phyloP scores from a whole-genome alignment of 2,329 filamentous ascomycete species.

The Ophiocordyceps camponoti-saundersi region DNA sequence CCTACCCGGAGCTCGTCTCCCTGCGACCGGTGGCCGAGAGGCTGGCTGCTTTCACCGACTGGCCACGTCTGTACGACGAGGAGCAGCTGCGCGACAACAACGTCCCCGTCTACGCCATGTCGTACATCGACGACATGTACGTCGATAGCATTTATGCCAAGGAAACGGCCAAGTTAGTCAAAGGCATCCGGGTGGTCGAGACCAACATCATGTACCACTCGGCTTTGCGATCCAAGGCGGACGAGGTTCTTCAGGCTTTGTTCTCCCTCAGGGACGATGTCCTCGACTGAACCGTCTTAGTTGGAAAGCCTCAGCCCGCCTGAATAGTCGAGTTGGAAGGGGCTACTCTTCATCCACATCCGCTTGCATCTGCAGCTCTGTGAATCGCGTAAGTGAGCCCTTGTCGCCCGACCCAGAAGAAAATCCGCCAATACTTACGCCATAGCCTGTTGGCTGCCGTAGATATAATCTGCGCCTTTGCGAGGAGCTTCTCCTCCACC shows the following conservation, averaged over 20 bases:
- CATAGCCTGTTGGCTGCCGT: slow-evolving; percentile 53
- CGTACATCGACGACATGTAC: slow-evolving; percentile 82
- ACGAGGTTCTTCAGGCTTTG: slow-evolving; percentile 60
- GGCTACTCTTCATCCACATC: slow-evolving; percentile 26
- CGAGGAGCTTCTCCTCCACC: slow-evolving; percentile 44
- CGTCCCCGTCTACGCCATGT: slow-evolving; percentile 74
- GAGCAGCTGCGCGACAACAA: slow-evolving; percentile 57
- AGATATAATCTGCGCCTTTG: slow-evolving; percentile 52
- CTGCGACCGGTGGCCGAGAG: slow-evolving; percentile 53
- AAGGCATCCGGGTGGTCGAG: slow-evolving; percentile 61
- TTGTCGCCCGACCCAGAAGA: neutral
- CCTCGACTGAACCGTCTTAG: slow-evolving; percentile 27
- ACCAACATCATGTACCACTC: slow-evolving; percentile 84
- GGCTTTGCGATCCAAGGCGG: slow-evolving; percentile 53
- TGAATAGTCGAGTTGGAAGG: neutral
- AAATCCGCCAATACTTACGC: slow-evolving; percentile 17
- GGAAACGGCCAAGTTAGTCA: slow-evolving; percentile 59
- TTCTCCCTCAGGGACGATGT: slow-evolving; percentile 60
- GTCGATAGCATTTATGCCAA: slow-evolving; percentile 62
- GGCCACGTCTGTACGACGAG: slow-evolving; percentile 63
- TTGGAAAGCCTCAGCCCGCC: neutral
- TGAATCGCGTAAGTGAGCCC: neutral
- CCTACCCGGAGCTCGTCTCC: slow-evolving; percentile 56
- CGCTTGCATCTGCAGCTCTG: slow-evolving; percentile 33
- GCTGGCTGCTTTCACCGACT: slow-evolving; percentile 50